Conservation (phyloP, 768 basidiomycete genomes). For the Sporobolomyces phaffii region DNA sequence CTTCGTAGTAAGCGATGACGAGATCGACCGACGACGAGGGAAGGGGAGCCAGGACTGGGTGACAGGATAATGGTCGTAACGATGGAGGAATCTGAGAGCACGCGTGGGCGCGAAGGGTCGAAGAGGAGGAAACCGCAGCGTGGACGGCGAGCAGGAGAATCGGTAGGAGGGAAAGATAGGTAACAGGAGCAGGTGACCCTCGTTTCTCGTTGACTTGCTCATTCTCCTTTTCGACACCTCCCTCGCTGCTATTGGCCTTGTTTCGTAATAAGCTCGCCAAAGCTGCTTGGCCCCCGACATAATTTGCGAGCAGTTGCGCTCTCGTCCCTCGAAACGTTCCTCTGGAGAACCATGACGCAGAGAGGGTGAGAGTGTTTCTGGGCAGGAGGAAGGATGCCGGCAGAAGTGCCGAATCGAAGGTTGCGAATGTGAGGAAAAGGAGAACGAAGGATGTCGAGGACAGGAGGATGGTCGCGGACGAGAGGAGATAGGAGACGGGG, state of each 20-base stretch:
- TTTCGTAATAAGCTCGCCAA: too few relatives aligned
- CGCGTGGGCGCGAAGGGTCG: not conserved
- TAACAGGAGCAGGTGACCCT: not conserved
- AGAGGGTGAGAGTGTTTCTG: not conserved
- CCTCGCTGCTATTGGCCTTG: too few relatives aligned
- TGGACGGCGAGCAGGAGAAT: not conserved
- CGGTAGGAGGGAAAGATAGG: not conserved
- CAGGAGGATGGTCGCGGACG: not conserved
- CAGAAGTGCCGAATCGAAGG: not conserved
- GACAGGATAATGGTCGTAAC: not conserved
- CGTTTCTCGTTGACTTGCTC: too few relatives aligned
- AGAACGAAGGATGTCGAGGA: not conserved
- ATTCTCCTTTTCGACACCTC: too few relatives aligned
- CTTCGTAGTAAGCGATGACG: constrained; percentile 44
- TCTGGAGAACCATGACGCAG: not conserved
- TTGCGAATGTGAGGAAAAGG: not conserved
- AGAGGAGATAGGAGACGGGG: not conserved
- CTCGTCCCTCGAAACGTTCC: not conserved
- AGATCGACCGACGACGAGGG: constrained; percentile 24
- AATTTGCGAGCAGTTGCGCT: not conserved
- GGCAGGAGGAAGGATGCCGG: not conserved
- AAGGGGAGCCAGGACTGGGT: not conserved
- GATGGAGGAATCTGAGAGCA: not conserved
- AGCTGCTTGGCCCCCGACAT: not conserved
- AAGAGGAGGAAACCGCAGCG: not conserved